phyloP scores from a whole-genome alignment of 495 filamentous ascomycete species.

The Hyaloscypha variabilis region DNA sequence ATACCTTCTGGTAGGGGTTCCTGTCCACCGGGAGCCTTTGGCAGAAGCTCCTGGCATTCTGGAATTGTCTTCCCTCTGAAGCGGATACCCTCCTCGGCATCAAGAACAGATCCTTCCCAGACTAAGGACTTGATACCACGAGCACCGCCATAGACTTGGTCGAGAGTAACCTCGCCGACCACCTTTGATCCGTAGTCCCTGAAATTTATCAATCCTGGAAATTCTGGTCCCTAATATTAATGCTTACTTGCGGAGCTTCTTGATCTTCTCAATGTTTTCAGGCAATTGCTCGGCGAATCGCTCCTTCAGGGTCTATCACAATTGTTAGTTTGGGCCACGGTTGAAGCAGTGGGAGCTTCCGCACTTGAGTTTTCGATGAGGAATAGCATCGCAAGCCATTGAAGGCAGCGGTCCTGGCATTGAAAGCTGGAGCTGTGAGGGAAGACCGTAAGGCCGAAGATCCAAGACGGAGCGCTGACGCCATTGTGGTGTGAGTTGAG shows the following conservation, averaged over 20 bases:
- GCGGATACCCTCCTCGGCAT: slow-evolving; percentile 97
- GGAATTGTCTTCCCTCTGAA: slow-evolving; percentile 98
- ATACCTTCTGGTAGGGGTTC: slow-evolving; percentile 94
- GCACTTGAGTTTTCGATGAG: slow-evolving; percentile 86
- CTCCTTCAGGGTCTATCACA: slow-evolving; percentile 88
- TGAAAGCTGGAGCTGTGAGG: slow-evolving; percentile 54
- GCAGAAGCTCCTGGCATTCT: slow-evolving; percentile 95
- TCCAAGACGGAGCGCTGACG: slow-evolving; percentile 76
- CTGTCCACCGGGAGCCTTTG: slow-evolving; percentile 92
- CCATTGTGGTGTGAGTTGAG: slow-evolving; percentile 58
- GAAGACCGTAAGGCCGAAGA: slow-evolving; percentile 75
- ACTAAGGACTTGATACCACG: slow-evolving; percentile 98
- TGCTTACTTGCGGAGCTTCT: slow-evolving; percentile 87
- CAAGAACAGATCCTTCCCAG: slow-evolving; percentile 98
- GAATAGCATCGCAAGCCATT: slow-evolving; percentile 82
- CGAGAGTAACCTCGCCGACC: slow-evolving; percentile 95
- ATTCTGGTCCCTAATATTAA: slow-evolving; percentile 12
- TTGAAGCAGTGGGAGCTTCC: slow-evolving; percentile 26
- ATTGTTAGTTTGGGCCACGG: slow-evolving; percentile 22
- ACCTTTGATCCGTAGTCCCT: slow-evolving; percentile 95
- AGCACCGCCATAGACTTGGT: slow-evolving; percentile 99
- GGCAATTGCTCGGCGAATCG: slow-evolving; percentile 95
- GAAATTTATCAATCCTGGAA: slow-evolving; percentile 19
- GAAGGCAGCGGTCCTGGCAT: slow-evolving; percentile 70
- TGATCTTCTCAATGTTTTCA: slow-evolving; percentile 97